Conservation (phyloP, 768 basidiomycete genomes). For the Solioccasus polychromus region DNA sequence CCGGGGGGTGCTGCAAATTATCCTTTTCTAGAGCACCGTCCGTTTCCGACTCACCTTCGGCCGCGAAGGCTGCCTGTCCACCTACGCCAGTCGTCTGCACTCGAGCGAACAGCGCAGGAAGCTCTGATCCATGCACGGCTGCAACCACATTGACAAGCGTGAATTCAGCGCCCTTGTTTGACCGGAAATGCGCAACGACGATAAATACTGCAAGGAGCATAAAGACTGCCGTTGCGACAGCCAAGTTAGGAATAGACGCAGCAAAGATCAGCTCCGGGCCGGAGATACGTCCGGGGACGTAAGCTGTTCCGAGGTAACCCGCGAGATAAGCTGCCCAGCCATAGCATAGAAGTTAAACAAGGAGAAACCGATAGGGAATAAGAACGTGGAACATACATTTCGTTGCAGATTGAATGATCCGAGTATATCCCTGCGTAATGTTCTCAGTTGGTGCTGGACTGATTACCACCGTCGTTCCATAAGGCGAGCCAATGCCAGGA, state of each 20-base stretch:
- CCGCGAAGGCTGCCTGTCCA: too few species aligned
- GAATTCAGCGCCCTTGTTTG: constrained; percentile 20
- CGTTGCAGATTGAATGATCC: constrained; percentile 17
- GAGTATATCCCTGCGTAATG: constrained; percentile 20
- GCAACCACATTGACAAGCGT: constrained; percentile 23
- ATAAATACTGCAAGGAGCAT: constrained; percentile 19
- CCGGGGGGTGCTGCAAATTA: neutral
- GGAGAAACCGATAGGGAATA: too few species aligned
- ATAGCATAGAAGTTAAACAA: too few species aligned
- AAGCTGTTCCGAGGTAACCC: constrained; percentile 24
- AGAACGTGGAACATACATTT: too few species aligned
- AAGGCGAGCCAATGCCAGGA: neutral
- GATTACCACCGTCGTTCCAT: neutral
- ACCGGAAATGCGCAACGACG: constrained; percentile 22
- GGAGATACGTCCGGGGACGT: constrained; percentile 29
- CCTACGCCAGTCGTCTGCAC: too few species aligned
- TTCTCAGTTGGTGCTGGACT: constrained; percentile 4
- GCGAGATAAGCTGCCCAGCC: constrained; percentile 19
- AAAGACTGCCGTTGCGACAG: constrained; percentile 22
- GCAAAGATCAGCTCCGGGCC: constrained; percentile 22
- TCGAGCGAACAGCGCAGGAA: constrained; percentile 22
- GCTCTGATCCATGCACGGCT: constrained; percentile 24
- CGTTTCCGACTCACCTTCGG: too few species aligned
- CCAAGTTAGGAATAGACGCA: constrained; percentile 27
- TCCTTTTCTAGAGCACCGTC: too few species aligned